A percentile compares a stretch with the other conserved stretches of the same genome.
phyloP scores from a whole-genome alignment of 768 basidiomycete species.

The Phanerodontia chrysosporium region DNA sequence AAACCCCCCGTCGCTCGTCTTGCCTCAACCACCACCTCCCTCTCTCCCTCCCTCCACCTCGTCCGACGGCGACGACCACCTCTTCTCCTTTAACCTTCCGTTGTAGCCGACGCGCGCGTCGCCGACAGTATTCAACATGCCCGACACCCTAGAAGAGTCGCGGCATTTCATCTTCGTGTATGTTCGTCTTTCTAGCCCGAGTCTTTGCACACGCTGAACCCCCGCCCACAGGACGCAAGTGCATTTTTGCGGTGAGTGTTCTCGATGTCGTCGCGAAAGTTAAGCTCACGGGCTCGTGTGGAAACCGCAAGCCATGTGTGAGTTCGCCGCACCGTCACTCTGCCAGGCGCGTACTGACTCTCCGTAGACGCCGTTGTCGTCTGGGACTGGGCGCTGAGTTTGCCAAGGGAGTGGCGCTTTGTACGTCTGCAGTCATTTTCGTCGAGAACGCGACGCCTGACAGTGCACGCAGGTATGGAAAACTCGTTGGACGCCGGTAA shows the following conservation, averaged over 20 bases:
- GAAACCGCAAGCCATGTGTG: slow-evolving; percentile 41
- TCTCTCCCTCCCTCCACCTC: background rate
- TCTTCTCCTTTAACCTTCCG: background rate
- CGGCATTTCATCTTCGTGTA: slow-evolving; percentile 76
- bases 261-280: slow-evolving; percentile 23
- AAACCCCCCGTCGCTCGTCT: background rate
- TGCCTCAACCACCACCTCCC: slow-evolving; percentile 8
- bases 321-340: slow-evolving; percentile 11
- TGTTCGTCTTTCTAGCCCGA: slow-evolving; percentile 17
- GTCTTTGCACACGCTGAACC: background rate
- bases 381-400: slow-evolving; percentile 82
- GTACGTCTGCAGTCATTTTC: slow-evolving; percentile 35
- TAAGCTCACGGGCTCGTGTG: too few relatives aligned
- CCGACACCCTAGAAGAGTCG: slow-evolving; percentile 50
- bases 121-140: slow-evolving; percentile 30
- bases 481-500: slow-evolving; percentile 81
- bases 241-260: slow-evolving; percentile 78
- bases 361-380: slow-evolving; percentile 68
- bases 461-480: slow-evolving; percentile 60
- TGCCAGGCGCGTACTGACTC: too few relatives aligned
- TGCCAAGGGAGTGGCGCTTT: slow-evolving; percentile 75
- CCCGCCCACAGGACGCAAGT: slow-evolving; percentile 48
- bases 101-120: background rate
- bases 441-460: background rate
- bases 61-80: background rate